These are phyloP conservation scores for Blastomyces parvus DNA, from an alignment of 2,329 filamentous ascomycete species.

Conservation along the genomic window DNA sequence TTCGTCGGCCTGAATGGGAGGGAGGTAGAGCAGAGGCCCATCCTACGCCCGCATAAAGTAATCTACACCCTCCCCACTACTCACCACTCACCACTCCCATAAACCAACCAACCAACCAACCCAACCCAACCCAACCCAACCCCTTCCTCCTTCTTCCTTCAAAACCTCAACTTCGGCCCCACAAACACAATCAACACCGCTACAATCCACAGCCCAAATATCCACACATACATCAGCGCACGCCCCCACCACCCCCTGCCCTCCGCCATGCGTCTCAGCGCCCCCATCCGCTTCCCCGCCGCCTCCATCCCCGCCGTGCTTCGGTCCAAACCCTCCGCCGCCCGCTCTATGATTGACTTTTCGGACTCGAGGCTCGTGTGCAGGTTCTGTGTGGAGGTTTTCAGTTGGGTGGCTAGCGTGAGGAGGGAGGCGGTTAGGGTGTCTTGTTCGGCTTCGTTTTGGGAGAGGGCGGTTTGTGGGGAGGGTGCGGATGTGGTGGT, in stretches of 20 bases:
- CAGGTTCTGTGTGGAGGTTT: constrained; percentile 64
- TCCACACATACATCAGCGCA: constrained; percentile 74
- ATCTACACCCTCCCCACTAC: not conserved
- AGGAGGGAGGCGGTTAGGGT: constrained; percentile 72
- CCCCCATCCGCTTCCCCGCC: constrained; percentile 67
- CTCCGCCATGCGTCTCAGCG: constrained; percentile 69
- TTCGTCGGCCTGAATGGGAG: too few relatives aligned
- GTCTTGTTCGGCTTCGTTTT: constrained; percentile 75
- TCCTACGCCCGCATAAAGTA: too few relatives aligned
- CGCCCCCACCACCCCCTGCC: constrained; percentile 80
- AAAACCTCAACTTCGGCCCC: constrained; percentile 81
- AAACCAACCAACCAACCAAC: not conserved
- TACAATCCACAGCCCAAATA: constrained; percentile 70
- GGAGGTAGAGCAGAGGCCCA: too few relatives aligned
- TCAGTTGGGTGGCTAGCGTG: constrained; percentile 66
- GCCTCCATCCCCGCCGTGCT: constrained; percentile 67
- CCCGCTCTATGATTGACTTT: constrained; percentile 61
- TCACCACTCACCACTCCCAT: not conserved
- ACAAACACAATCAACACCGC: constrained; percentile 74
- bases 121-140: not conserved
- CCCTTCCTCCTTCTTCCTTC: constrained; percentile 16
- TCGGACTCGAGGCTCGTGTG: constrained; percentile 61
- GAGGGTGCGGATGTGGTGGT: constrained; percentile 12
- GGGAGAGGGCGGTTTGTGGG: constrained; percentile 53
- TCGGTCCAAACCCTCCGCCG: constrained; percentile 65